Evolutionary conservation across 352 stramenopile genomes (phyloP).

Genomic region (Globisporangium orthogonon): DNA sequence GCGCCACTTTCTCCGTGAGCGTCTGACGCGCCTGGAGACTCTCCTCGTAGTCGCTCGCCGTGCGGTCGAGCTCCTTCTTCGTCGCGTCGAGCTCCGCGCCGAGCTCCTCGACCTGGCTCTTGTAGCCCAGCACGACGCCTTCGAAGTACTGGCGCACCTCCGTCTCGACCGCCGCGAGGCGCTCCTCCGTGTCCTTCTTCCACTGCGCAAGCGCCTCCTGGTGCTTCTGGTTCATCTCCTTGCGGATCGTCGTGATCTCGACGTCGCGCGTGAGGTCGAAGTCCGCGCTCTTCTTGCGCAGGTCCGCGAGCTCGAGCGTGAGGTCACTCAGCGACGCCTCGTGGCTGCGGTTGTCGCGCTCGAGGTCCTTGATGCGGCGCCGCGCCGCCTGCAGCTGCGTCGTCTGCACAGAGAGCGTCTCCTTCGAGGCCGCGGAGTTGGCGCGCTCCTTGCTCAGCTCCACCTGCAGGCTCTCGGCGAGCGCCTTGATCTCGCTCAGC

Average conservation of each 20-base stretch:
- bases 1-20: slow-evolving; percentile 75
- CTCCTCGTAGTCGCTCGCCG: slow-evolving; percentile 75
- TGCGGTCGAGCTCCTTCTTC: slow-evolving; percentile 71
- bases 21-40: slow-evolving; percentile 64
- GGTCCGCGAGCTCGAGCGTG: slow-evolving; percentile 58
- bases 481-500: slow-evolving; percentile 47
- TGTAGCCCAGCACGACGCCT: slow-evolving; percentile 37
- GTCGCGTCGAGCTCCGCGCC: slow-evolving; percentile 53
- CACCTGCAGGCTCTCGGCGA: slow-evolving; percentile 39
- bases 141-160: slow-evolving; percentile 75
- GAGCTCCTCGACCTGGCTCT: slow-evolving; percentile 61
- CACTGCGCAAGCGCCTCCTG: slow-evolving; percentile 62
- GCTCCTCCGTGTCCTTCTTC: slow-evolving; percentile 78
- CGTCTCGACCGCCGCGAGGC: slow-evolving; percentile 56
- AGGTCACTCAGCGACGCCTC: slow-evolving; percentile 42
- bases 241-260: slow-evolving; percentile 64
- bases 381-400: slow-evolving; percentile 58
- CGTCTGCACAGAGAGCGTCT: slow-evolving; percentile 61
- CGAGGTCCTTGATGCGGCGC: slow-evolving; percentile 63
- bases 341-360: slow-evolving; percentile 55
- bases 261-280: slow-evolving; percentile 64
- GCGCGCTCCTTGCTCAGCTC: slow-evolving; percentile 55
- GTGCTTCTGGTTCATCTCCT: slow-evolving; percentile 75
- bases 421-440: slow-evolving; percentile 67
- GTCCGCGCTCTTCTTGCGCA: slow-evolving; percentile 66